phyloP scores from a whole-genome alignment of 2,329 filamentous ascomycete species.

The Westerdykella aurantiaca region DNA sequence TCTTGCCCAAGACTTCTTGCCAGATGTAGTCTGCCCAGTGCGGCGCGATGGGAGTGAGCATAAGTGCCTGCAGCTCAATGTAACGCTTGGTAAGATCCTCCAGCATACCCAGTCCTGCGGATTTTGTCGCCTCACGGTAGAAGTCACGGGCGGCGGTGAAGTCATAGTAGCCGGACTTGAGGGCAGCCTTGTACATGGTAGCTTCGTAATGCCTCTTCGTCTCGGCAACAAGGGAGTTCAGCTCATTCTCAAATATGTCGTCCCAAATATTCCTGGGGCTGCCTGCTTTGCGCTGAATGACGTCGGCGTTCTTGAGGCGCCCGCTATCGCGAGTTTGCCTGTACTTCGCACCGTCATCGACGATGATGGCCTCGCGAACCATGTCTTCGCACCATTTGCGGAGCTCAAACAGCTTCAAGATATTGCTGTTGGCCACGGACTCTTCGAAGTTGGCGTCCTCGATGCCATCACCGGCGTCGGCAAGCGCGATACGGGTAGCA shows the following conservation, averaged over 20 bases:
- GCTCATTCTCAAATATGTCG: conserved; percentile 84
- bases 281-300: conserved; percentile 59
- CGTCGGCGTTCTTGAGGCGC: conserved; percentile 47
- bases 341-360: conserved; percentile 42
- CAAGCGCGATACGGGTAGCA: conserved; percentile 82
- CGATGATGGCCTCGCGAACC: conserved; percentile 53
- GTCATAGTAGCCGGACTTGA: conserved; percentile 70
- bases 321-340: conserved; percentile 38
- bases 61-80: conserved; percentile 77
- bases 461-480: conserved; percentile 89
- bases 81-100: conserved; percentile 71
- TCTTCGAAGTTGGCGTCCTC: conserved; percentile 98
- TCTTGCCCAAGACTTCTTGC: conserved; percentile 79
- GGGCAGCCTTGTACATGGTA: conserved; percentile 38
- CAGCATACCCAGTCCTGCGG: conserved; percentile 80
- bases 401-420: conserved; percentile 75
- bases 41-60: conserved; percentile 78
- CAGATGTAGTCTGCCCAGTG: conserved; percentile 95
- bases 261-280: conserved; percentile 76
- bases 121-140: conserved; percentile 76
- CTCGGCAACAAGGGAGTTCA: conserved; percentile 77
- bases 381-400: conserved; percentile 92
- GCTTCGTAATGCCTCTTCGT: conserved; percentile 68
- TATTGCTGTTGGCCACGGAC: conserved; percentile 84
- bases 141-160: conserved; percentile 82